These are phyloP conservation scores for Phytophthora lateralis DNA, from an alignment of 352 stramenopile genomes.

Conservation along the genomic window DNA sequence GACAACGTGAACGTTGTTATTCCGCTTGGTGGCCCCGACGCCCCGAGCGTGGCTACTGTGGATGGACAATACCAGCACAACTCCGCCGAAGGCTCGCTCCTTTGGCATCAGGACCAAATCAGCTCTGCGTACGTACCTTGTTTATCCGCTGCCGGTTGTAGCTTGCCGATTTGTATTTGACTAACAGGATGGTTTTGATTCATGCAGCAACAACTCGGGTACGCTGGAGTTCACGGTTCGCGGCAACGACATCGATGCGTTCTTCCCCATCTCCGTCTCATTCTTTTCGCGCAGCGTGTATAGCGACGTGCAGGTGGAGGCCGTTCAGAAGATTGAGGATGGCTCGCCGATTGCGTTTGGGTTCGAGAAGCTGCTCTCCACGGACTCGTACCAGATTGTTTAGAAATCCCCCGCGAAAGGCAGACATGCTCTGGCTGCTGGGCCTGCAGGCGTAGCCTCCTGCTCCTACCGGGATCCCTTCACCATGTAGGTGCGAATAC, in stretches of 20 bases:
- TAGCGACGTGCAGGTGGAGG: conserved; percentile 84
- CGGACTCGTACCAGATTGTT: conserved; percentile 88
- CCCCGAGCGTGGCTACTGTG: conserved; percentile 73
- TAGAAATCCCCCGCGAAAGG: conserved; percentile 50
- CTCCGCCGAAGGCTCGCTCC: conserved; percentile 60
- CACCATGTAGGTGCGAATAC: conserved; percentile 15
- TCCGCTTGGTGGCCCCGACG: conserved; percentile 72
- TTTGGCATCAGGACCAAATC: conserved; percentile 87
- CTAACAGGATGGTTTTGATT: conserved; percentile 19
- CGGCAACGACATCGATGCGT: conserved; percentile 79
- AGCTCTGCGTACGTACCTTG: conserved; percentile 66
- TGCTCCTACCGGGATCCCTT: conserved; percentile 15
- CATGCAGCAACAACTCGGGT: conserved; percentile 74
- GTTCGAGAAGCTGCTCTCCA: conserved; percentile 89
- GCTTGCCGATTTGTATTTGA: background rate
- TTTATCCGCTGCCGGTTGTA: background rate
- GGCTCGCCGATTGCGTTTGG: conserved; percentile 76
- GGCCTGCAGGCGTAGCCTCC: conserved; percentile 3
- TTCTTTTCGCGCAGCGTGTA: conserved; percentile 91
- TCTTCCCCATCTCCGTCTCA: conserved; percentile 88
- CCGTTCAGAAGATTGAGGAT: conserved; percentile 77
- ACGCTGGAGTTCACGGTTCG: conserved; percentile 85
- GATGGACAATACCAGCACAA: conserved; percentile 91
- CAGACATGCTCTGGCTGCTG: conserved; percentile 15
- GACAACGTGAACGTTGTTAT: conserved; percentile 90